Conservation (phyloP, 495 filamentous ascomycete genomes). For the Penicillium lagena region DNA sequence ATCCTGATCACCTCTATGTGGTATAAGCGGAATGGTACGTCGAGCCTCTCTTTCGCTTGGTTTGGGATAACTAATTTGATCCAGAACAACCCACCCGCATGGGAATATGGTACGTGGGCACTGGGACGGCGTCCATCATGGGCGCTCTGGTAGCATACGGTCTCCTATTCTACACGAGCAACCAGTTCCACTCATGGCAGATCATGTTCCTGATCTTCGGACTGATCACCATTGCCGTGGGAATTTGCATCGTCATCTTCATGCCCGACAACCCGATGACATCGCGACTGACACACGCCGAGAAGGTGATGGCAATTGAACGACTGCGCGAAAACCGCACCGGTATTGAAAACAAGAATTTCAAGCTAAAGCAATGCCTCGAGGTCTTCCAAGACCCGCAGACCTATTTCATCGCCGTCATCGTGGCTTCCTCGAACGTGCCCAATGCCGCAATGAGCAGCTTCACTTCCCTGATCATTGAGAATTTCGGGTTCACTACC, state of each 20-base stretch:
- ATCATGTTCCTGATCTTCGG: constrained; percentile 38
- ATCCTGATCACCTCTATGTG: constrained; percentile 29
- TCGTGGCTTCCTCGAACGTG: constrained; percentile 18
- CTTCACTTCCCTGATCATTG: constrained; percentile 44
- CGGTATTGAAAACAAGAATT: constrained; percentile 50
- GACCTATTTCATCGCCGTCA: constrained; percentile 26
- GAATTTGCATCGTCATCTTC: constrained; percentile 27
- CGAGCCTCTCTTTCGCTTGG: neutral
- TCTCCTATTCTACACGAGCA: constrained; percentile 16
- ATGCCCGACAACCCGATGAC: constrained; percentile 46
- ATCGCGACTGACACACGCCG: constrained; percentile 35
- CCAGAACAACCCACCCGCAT: constrained; percentile 55
- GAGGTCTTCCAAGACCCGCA: constrained; percentile 28
- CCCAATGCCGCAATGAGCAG: constrained; percentile 22
- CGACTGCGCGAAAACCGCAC: constrained; percentile 48
- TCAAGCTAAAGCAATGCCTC: constrained; percentile 42
- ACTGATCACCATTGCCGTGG: constrained; percentile 26
- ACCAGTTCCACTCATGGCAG: constrained; percentile 29
- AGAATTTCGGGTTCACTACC: constrained; percentile 49
- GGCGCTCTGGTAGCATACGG: constrained; percentile 52
- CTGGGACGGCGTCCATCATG: constrained; percentile 56
- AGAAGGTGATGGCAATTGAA: constrained; percentile 47
- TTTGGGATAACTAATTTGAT: neutral
- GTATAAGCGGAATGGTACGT: constrained; percentile 21
- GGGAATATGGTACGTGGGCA: constrained; percentile 59